Evolutionary conservation across 257 asterid genomes (phyloP).

Genomic region (Ajuga chamaepitys): DNA sequence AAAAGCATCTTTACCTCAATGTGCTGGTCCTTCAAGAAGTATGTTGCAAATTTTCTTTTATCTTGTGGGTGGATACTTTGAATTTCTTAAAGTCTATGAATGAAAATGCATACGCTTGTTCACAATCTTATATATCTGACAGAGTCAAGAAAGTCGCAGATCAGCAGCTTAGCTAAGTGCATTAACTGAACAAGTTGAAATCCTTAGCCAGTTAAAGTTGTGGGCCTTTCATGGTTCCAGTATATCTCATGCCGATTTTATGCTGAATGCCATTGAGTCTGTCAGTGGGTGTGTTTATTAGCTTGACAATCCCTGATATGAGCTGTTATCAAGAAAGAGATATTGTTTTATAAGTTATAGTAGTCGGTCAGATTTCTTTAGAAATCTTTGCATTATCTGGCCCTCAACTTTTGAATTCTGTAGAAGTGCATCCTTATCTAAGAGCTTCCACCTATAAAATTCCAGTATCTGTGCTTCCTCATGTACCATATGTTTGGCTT

Average conservation of each 20-base stretch:
- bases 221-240: neutral
- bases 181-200: neutral
- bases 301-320: neutral
- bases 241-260: neutral
- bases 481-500: neutral
- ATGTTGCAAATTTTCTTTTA: conserved; percentile 23
- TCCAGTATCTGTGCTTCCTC: neutral
- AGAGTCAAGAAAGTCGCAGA: neutral
- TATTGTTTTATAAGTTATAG: neutral
- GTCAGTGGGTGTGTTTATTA: neutral
- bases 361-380: neutral
- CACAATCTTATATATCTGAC: neutral
- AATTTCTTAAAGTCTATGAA: neutral
- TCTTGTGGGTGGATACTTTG: neutral
- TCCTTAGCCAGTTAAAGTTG: neutral
- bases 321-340: neutral
- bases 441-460: neutral
- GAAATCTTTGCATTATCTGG: neutral
- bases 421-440: no score
- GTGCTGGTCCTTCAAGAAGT: conserved; percentile 38
- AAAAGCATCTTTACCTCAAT: conserved; percentile 26
- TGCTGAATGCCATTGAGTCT: neutral
- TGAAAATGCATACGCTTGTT: neutral
- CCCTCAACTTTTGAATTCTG: neutral
- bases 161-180: neutral